Conservation (phyloP, 164 flowering plant genomes). For the Dillenia turbinata region DNA sequence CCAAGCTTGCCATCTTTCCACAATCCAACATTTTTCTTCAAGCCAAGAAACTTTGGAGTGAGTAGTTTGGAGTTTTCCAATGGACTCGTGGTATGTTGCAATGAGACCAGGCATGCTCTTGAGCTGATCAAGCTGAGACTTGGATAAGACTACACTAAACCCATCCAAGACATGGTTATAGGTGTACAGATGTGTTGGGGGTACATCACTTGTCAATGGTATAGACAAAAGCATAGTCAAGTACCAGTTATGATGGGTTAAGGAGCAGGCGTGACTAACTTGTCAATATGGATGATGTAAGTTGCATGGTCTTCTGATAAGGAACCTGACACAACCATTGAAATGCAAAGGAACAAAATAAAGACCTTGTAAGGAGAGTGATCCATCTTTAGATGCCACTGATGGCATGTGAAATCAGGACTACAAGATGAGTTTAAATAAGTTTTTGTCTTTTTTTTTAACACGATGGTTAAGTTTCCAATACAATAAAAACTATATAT, state of each 20-base stretch:
- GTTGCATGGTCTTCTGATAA: conserved; percentile 8
- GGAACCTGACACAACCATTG: conserved; percentile 5
- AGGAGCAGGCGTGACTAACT: conserved; percentile 20
- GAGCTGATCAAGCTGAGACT: conserved; percentile 16
- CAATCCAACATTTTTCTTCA: conserved; percentile 16
- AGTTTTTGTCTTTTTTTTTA: no score
- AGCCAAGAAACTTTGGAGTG: conserved; percentile 25
- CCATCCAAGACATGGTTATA: conserved; percentile 32
- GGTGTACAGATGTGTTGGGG: conserved; percentile 23
- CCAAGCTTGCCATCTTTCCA: conserved; percentile 31
- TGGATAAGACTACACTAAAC: conserved; percentile 25
- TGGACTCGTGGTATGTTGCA: conserved; percentile 23
- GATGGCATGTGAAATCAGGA: no score
- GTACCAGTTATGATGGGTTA: conserved; percentile 26
- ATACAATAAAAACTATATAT: no score
- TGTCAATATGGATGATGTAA: conserved; percentile 32
- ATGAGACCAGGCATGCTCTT: conserved; percentile 19
- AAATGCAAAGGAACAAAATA: conserved; percentile 4
- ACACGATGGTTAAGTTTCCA: no score
- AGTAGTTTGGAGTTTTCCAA: conserved; percentile 20
- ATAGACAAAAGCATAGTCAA: conserved; percentile 18
- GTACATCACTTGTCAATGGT: conserved; percentile 12
- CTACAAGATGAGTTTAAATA: no score
- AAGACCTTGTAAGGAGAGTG: background rate
- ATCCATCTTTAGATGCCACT: no score